A percentile compares a stretch with the other conserved stretches of the same genome.
Evolutionary conservation across 805 yeast species (phyloP).

Genomic region (Saccharomycopsis babjevae): DNA sequence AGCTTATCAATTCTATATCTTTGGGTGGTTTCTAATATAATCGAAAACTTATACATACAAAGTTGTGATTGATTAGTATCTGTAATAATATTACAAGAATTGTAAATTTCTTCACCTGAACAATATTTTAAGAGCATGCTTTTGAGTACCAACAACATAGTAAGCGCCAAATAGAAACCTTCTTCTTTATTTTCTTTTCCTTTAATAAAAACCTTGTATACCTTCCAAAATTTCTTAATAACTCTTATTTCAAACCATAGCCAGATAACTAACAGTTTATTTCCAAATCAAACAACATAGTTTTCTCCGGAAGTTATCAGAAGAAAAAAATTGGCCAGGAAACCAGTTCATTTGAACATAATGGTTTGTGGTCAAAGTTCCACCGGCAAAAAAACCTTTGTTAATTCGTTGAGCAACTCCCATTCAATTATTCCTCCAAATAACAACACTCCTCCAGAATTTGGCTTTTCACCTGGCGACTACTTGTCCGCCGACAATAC

Average conservation of each 20-base stretch:
- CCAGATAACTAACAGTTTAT: no score
- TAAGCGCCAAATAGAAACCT: neutral
- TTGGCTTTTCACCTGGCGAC: neutral
- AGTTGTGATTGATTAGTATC: no score
- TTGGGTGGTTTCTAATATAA: no score
- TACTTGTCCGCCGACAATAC: neutral
- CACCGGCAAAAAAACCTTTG: slow-evolving; percentile 63
- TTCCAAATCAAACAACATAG: neutral
- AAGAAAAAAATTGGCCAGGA: slow-evolving; percentile 51
- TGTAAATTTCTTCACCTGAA: neutral
- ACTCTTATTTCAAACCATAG: neutral
- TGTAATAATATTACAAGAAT: neutral
- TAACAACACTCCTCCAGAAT: neutral
- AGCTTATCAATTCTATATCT: no score
- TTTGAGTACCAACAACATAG: neutral
- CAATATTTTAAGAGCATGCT: neutral
- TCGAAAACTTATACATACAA: no score
- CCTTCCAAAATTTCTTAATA: neutral
- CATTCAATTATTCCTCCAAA: neutral
- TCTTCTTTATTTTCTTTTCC: neutral
- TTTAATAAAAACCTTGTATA: neutral
- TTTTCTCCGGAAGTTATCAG: slow-evolving; percentile 33
- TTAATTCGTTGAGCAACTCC: slow-evolving; percentile 51
- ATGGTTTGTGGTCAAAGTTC: slow-evolving; percentile 68
- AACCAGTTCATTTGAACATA: slow-evolving; percentile 53